Evolutionary conservation across 2,329 filamentous ascomycete genomes (phyloP).

Genomic region (Shiraia sp.): DNA sequence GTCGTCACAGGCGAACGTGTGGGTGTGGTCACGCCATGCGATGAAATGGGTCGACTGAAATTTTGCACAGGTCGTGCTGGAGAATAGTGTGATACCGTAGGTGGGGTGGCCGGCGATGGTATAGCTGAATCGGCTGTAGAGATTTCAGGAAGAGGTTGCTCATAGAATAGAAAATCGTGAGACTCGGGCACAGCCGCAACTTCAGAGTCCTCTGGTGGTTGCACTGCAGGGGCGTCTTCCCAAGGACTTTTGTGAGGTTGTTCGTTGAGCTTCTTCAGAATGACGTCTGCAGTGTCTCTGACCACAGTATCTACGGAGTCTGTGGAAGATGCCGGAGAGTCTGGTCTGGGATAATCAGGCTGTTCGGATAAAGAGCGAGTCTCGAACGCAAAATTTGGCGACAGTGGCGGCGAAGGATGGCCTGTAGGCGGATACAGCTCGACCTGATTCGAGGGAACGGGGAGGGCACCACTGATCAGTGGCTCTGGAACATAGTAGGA

Average conservation of each 20-base stretch:
- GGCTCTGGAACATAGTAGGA: slow-evolving; percentile 33
- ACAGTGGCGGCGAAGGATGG: slow-evolving; percentile 7
- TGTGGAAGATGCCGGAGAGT: slow-evolving; percentile 27
- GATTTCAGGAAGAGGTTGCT: slow-evolving; percentile 7
- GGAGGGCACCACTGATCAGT: slow-evolving; percentile 16
- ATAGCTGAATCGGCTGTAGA: slow-evolving; percentile 12
- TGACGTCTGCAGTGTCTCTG: slow-evolving; percentile 30
- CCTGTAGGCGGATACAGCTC: slow-evolving; percentile 1
- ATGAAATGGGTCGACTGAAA: slow-evolving; percentile 26
- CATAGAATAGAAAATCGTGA: slow-evolving; percentile 33
- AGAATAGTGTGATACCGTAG: slow-evolving; percentile 17
- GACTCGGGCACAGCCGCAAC: slow-evolving; percentile 26
- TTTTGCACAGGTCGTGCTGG: slow-evolving; percentile 23
- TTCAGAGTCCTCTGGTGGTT: slow-evolving; percentile 11
- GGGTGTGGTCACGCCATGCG: slow-evolving; percentile 7
- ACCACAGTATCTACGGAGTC: slow-evolving; percentile 25
- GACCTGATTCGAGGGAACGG: slow-evolving; percentile 4
- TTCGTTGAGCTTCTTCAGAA: slow-evolving; percentile 33
- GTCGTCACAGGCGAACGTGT: slow-evolving; percentile 9
- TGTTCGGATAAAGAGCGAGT: slow-evolving; percentile 11
- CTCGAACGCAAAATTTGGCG: slow-evolving; percentile 7
- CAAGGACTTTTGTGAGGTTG: slow-evolving; percentile 19
- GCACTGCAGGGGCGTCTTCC: slow-evolving; percentile 17
- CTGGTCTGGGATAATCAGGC: slow-evolving; percentile 10
- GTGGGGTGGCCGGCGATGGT: slow-evolving; percentile 3